Base-by-base conservation (phyloP, 805 yeast species). In the Saccharomycopsis capsularis region DNA sequence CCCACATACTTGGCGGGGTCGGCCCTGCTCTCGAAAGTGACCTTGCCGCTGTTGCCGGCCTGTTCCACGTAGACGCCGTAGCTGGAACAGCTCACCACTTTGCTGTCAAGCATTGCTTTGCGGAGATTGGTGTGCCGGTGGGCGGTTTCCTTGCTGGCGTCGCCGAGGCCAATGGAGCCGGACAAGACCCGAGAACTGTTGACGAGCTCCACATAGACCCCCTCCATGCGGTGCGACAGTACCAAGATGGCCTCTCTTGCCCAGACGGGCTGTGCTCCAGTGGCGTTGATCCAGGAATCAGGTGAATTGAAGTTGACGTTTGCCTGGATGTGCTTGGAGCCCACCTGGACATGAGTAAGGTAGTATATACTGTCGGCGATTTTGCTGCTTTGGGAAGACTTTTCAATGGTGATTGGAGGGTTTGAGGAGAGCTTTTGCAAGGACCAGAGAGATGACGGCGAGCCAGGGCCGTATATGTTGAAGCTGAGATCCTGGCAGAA, bases 281-380 rank as follows among this genome's bases (percentile, higher is more conserved):
- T 45, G 4, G 39, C 25, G 23, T 25, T 39, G 25, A 45, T 29
- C 48, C 48, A 45, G 16, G 39, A 5, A 40, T 45, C 39, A 11
- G 44, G 19, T 9, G 21, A 19, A 21, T n/a, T 25, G 32, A 39
- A 45, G 18, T 45, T 38, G 30, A 45, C 23, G 15, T 9, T 18
- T 19, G 41, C 24, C 41, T 9, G 18, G n/a, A 34, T 18, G 5
- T 34, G 7, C 15, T 34, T 18, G 19, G 19, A 11, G 19, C 38
- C 38, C 5, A 34, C 18, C n/a, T 34, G 13, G 19, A 34, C 6
- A 9, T 16, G 7, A 6, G 7, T 23, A 16, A 43, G 15, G 35
- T 43, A 22, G 16, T 34, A 34, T 6, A 34, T 18, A 34, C 18
- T 34, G n/a, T 34, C 38, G n/a, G 6, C 18, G 6, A 34, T 16